Conservation (phyloP, 108 stramenopile genomes). For the Nannochloropsis gaditana region DNA sequence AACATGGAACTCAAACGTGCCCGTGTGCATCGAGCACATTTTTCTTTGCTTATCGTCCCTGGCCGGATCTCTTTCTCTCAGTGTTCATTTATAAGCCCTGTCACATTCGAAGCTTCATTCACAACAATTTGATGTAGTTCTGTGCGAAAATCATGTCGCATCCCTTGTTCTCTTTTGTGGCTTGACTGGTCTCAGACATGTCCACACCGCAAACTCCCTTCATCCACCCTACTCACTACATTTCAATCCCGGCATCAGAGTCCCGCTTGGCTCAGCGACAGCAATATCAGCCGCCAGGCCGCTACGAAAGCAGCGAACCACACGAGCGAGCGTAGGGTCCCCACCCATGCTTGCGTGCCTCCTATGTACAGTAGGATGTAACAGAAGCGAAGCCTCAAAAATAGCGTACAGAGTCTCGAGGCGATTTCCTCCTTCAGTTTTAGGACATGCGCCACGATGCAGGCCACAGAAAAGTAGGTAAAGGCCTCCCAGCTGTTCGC, state of each 20-base stretch:
- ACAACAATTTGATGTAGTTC: no score
- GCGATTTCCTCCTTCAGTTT: neutral
- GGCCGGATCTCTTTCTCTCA: no score
- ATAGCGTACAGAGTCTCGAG: neutral
- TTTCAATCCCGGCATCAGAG: neutral
- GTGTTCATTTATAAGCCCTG: no score
- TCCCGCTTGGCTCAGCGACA: neutral
- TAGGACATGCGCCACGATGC: neutral
- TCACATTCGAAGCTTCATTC: no score
- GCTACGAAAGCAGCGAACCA: neutral
- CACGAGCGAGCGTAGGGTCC: neutral
- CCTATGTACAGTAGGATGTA: slow-evolving; percentile 3
- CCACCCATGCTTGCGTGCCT: neutral
- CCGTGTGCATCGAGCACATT: no score
- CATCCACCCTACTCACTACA: neutral
- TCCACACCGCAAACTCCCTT: neutral
- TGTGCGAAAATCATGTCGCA: no score
- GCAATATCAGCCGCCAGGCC: neutral
- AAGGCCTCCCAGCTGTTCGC: slow-evolving; percentile 8
- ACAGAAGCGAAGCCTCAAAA: neutral
- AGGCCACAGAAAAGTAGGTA: neutral
- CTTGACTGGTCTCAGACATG: no score
- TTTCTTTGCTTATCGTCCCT: no score
- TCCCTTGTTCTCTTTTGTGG: no score
- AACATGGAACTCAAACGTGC: no score